These are phyloP conservation scores for Boletus subparvulus DNA, from an alignment of 768 basidiomycete genomes.

Conservation along the genomic window DNA sequence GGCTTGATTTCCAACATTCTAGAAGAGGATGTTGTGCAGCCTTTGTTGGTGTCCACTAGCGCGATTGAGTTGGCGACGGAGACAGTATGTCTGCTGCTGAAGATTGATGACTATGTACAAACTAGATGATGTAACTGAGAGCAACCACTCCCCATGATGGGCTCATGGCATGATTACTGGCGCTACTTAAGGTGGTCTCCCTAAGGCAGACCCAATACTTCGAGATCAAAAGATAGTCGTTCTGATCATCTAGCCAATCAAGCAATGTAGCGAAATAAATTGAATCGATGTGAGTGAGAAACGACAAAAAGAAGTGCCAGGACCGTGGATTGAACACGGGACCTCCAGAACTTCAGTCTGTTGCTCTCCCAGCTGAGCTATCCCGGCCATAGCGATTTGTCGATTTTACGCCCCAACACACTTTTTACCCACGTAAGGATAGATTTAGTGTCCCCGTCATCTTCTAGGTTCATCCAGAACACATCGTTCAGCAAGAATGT, in stretches of 20 bases:
- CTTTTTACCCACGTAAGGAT: background rate
- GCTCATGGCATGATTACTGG: background rate
- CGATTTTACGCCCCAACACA: fast-evolving
- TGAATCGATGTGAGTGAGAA: background rate
- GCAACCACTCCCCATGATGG: background rate
- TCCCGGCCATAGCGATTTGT: constrained; percentile 39
- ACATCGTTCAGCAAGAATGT: constrained; percentile 54
- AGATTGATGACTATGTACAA: constrained; percentile 94
- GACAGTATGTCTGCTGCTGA: constrained; percentile 92
- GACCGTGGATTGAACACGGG: constrained; percentile 79
- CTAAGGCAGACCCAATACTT: too few relatives aligned
- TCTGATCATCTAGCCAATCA: too few relatives aligned
- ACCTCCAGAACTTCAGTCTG: constrained; percentile 78
- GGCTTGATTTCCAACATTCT: constrained; percentile 96
- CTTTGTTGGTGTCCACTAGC: constrained; percentile 90
- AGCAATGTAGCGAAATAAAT: too few relatives aligned
- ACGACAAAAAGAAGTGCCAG: constrained; percentile 47
- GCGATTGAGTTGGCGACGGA: constrained; percentile 95
- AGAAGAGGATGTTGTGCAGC: constrained; percentile 97
- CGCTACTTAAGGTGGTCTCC: too few relatives aligned
- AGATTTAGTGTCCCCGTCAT: background rate
- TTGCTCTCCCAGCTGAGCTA: constrained; percentile 79
- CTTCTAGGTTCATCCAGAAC: background rate
- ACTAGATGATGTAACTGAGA: constrained; percentile 47
- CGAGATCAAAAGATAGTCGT: too few relatives aligned